Evolutionary conservation across 192 early-diverging fungal species (phyloP), one percentile per base, ranked within the genome.

Genomic region (Dispira parvispora): DNA sequence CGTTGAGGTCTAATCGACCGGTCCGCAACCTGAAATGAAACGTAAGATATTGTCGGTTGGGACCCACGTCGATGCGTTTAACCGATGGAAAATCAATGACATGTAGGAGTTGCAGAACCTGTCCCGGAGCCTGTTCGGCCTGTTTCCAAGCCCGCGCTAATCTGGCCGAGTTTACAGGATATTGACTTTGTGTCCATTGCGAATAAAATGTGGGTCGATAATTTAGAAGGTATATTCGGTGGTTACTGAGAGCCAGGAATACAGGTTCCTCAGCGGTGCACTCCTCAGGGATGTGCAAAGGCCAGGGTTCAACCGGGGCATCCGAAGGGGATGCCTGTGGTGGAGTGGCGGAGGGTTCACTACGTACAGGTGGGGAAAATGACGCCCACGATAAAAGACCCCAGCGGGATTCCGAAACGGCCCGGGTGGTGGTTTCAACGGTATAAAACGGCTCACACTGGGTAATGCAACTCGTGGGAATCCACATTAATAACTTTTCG

Each of bases 1-100:
- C 5, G 27, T 61, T 14, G 28, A 25, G 13, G 18, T 13, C 6
- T 27, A 14, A 14, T 43, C 46, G 0, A 57, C 43, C 32, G 4
- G 64, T 42, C 18, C 71, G 60, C 42, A 73, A 50, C 26, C 63
- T 57, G 14, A 67, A 66, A 44, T 78, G 76, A 26, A 78, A 53
- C 16, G 73, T 68, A 16, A 78, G 43, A 61, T 72, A 73, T 58
- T 78, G 76, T 2, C 76, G 63, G 47, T 75, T 75, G 13, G 73
- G 73, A 0, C 73, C 73, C 46, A 78, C 66, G 46, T 78, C 76
- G 18, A 78, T 69, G 21, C 76, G 76, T 20, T 69, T 69, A 4
- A 78, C 52, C 12, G 62, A 58, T 0, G 56, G 61, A 43, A 78
- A 63, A 18, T 66, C 64, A 16, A 78, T 47, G 4, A 68, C 45